Conservation (phyloP, 2,329 filamentous ascomycete species). For the Alternaria ethzedia region DNA sequence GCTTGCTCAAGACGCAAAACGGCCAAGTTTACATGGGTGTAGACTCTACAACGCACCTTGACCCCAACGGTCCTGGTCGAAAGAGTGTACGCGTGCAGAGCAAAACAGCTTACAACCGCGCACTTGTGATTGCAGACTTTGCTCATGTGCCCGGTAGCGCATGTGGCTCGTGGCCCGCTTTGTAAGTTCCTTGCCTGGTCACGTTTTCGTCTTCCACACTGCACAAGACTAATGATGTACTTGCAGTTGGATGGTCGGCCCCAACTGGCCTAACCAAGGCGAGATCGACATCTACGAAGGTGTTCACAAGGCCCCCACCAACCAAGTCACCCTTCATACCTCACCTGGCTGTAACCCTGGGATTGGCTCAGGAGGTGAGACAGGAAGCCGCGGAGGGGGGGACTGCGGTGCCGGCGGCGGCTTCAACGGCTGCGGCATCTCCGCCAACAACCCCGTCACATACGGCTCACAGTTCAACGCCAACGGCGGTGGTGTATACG, state of each 20-base stretch:
- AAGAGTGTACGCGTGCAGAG: slow-evolving; percentile 47
- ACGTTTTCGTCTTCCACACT: not conserved
- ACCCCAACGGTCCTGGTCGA: slow-evolving; percentile 43
- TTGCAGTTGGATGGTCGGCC: slow-evolving; percentile 48
- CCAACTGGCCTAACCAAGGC: slow-evolving; percentile 49
- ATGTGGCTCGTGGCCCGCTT: slow-evolving; percentile 51
- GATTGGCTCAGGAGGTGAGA: slow-evolving; percentile 42
- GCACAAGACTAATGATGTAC: slow-evolving; percentile 7
- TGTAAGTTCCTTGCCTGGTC: slow-evolving; percentile 29
- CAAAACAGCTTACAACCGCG: slow-evolving; percentile 46
- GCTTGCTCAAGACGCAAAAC: slow-evolving; percentile 41
- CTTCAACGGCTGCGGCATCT: slow-evolving; percentile 43
- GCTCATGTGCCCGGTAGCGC: slow-evolving; percentile 47
- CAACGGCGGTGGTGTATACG: slow-evolving; percentile 53
- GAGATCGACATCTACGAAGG: slow-evolving; percentile 48
- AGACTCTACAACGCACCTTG: slow-evolving; percentile 36
- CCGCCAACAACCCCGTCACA: slow-evolving; percentile 33
- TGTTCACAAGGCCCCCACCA: slow-evolving; percentile 45
- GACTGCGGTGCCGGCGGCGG: slow-evolving; percentile 48
- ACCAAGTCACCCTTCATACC: slow-evolving; percentile 49
- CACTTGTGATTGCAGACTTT: slow-evolving; percentile 49
- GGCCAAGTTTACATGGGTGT: slow-evolving; percentile 50
- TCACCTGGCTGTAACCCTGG: slow-evolving; percentile 41
- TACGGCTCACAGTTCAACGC: slow-evolving; percentile 50
- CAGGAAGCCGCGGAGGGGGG: slow-evolving; percentile 34